phyloP scores from a whole-genome alignment of 169 alveolate genomes.

The Eimeria necatrix region DNA sequence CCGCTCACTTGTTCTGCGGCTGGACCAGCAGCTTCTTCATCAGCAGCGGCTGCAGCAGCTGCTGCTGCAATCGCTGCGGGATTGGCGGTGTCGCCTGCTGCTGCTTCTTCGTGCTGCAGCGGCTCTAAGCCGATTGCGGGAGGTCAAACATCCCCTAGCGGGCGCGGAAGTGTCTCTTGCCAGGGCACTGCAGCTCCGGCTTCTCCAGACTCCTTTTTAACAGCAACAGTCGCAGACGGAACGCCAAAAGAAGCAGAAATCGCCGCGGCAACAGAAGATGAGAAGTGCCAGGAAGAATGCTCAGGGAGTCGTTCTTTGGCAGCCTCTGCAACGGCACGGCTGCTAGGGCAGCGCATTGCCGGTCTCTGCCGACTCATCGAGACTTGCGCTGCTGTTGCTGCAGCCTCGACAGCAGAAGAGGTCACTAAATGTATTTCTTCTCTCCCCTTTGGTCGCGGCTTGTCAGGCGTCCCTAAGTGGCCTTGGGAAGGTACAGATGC shows the following conservation, averaged over 20 bases:
- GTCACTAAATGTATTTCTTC: slow-evolving; percentile 31
- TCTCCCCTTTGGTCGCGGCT: slow-evolving; percentile 44
- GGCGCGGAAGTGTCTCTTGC: neutral
- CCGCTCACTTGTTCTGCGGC: neutral
- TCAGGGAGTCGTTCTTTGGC: neutral
- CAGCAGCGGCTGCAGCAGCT: slow-evolving; percentile 47
- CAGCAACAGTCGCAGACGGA: neutral
- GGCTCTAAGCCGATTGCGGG: neutral
- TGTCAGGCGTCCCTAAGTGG: slow-evolving; percentile 20
- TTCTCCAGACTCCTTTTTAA: neutral
- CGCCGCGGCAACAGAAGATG: neutral
- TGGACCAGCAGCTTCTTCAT: neutral
- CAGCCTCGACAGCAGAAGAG: slow-evolving; percentile 56
- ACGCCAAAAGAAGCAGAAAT: neutral
- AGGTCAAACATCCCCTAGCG: neutral
- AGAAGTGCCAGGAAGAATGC: neutral
- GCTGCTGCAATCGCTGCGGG: slow-evolving; percentile 7
- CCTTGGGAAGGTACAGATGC: slow-evolving; percentile 34
- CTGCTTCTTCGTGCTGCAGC: neutral
- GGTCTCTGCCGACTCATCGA: neutral
- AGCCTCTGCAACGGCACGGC: slow-evolving; percentile 35
- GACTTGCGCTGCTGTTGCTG: slow-evolving; percentile 52
- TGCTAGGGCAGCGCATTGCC: slow-evolving; percentile 16
- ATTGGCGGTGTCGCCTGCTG: neutral
- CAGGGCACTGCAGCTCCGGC: neutral